Conservation (phyloP, 768 basidiomycete species). For the Suillus alpinus region DNA sequence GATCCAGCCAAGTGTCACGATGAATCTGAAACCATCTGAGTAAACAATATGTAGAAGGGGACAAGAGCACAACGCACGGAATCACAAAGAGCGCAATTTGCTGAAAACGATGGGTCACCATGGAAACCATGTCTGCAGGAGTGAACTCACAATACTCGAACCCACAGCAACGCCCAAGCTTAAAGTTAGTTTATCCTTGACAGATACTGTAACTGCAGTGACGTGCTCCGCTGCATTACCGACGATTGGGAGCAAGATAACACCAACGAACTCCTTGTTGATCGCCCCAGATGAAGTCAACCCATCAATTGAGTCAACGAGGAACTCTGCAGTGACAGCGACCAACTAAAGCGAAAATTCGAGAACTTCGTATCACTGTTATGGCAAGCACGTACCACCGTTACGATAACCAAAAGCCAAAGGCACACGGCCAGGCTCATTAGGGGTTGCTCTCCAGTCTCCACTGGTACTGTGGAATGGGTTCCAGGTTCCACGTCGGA, state of each 20-base stretch:
- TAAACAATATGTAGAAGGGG: constrained; percentile 6
- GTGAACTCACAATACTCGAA: constrained; percentile 64
- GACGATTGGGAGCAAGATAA: constrained; percentile 88
- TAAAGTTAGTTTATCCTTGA: constrained; percentile 85
- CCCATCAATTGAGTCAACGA: constrained; percentile 82
- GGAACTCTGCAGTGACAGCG: constrained; percentile 56
- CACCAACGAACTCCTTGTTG: constrained; percentile 78
- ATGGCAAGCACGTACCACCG: constrained; percentile 46
- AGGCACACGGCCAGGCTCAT: constrained; percentile 57
- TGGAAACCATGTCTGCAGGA: neutral
- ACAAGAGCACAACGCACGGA: constrained; percentile 37
- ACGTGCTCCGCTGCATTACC: constrained; percentile 91
- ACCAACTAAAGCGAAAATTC: constrained; percentile 37
- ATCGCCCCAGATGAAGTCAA: constrained; percentile 57
- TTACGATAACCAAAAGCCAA: constrained; percentile 52
- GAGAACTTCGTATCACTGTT: neutral
- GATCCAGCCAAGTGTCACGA: constrained; percentile 79
- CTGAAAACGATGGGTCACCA: constrained; percentile 29
- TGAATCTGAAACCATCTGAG: constrained; percentile 43
- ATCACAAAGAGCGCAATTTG: constrained; percentile 74
- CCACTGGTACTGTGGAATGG: neutral
- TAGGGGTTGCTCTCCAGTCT: constrained; percentile 38
- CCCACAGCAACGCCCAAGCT: constrained; percentile 90
- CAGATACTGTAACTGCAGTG: constrained; percentile 88
- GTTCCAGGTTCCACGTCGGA: constrained; percentile 1